Conservation (phyloP, 176 grass and related monocot genomes). For the Triticum monococcum region DNA sequence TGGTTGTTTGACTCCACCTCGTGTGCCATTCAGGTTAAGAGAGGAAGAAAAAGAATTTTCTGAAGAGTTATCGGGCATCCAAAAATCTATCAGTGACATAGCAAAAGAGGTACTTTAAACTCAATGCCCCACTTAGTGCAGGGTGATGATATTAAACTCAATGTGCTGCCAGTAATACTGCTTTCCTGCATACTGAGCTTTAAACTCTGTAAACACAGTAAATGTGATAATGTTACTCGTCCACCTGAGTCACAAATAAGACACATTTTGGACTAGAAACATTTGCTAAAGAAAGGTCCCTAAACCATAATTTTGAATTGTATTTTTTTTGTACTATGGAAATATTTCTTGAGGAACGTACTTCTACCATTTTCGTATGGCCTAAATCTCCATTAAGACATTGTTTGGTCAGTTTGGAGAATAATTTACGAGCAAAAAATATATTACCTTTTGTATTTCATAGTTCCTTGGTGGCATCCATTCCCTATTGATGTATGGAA, state of each 20-base stretch:
- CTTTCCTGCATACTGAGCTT: background rate
- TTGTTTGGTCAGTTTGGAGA: background rate
- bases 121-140: background rate
- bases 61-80: slow-evolving; percentile 49
- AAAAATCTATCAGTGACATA: slow-evolving; percentile 43
- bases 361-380: background rate
- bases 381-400: background rate
- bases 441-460: background rate
- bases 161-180: background rate
- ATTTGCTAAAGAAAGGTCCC: background rate
- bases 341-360: background rate
- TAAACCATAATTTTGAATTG: background rate
- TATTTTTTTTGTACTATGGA: background rate
- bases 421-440: background rate
- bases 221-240: background rate
- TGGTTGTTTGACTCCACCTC: slow-evolving; percentile 20
- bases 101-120: slow-evolving; percentile 53
- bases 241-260: background rate
- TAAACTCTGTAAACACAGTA: background rate
- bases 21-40: slow-evolving; percentile 50
- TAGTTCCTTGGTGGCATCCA: background rate
- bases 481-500: background rate
- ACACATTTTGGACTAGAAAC: background rate
- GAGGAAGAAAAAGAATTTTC: slow-evolving; percentile 57
- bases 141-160: background rate